These are phyloP conservation scores for Boletus patriciae DNA, from an alignment of 768 basidiomycete species.

Conservation along the genomic window DNA sequence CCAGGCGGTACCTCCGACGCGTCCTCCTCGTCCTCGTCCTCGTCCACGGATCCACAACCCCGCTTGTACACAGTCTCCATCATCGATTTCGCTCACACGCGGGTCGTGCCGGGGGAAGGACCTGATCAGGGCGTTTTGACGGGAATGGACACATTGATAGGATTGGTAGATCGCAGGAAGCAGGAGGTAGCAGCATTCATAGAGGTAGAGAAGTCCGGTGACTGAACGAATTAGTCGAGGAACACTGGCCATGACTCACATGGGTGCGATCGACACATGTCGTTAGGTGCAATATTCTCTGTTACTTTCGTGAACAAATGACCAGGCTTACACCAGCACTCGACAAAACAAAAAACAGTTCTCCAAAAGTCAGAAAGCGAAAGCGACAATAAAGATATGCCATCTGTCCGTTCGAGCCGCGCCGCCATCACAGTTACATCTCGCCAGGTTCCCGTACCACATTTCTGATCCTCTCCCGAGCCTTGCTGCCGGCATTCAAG, in stretches of 20 bases:
- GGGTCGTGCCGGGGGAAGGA: constrained; percentile 64
- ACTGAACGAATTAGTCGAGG: background rate
- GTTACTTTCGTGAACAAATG: background rate
- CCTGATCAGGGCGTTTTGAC: constrained; percentile 75
- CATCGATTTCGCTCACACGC: constrained; percentile 95
- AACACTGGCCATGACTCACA: background rate
- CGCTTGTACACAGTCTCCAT: constrained; percentile 60
- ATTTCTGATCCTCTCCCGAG: constrained; percentile 10
- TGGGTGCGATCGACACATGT: background rate
- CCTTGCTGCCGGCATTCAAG: constrained; percentile 14
- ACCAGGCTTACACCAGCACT: background rate
- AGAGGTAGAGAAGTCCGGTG: background rate
- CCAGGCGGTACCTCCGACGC: constrained; percentile 18
- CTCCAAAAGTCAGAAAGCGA: background rate
- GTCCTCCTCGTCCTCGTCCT: constrained; percentile 46
- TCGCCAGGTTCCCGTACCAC: background rate
- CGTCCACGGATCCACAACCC: constrained; percentile 4
- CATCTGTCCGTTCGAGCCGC: constrained; percentile 1
- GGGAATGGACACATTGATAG: constrained; percentile 68
- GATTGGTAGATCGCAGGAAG: constrained; percentile 59
- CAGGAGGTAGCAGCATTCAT: constrained; percentile 36
- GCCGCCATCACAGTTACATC: background rate
- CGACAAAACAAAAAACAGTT: background rate
- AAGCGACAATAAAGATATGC: constrained; percentile 7
- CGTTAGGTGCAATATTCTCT: background rate